Conservation (phyloP, 768 basidiomycete genomes). For the Mycena belliarum region DNA sequence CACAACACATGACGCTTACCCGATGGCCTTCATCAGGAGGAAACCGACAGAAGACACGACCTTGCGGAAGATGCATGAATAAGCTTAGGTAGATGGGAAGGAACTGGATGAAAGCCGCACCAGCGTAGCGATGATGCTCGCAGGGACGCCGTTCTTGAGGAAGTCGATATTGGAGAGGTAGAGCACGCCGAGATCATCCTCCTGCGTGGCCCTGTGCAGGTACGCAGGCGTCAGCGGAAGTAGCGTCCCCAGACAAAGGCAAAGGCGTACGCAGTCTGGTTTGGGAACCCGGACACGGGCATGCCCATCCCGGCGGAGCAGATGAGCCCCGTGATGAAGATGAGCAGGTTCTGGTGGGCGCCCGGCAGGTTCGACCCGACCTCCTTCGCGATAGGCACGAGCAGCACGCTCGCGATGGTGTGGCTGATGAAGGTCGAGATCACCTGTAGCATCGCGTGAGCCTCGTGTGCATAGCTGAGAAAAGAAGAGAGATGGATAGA, state of each 20-base stretch:
- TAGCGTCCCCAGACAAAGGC: too few relatives aligned
- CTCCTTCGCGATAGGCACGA: slow-evolving; percentile 95
- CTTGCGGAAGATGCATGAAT: slow-evolving; percentile 36
- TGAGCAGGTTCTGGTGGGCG: slow-evolving; percentile 76
- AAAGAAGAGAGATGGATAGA: slow-evolving; percentile 36
- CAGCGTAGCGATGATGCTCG: slow-evolving; percentile 85
- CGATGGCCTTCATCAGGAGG: slow-evolving; percentile 68
- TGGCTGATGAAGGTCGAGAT: slow-evolving; percentile 97
- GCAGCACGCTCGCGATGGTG: slow-evolving; percentile 92
- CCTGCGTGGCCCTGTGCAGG: slow-evolving; percentile 74
- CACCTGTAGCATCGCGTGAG: slow-evolving; percentile 42
- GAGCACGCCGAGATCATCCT: slow-evolving; percentile 89
- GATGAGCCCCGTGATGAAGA: slow-evolving; percentile 90
- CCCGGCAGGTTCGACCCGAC: slow-evolving; percentile 78
- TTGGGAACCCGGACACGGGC: slow-evolving; percentile 98
- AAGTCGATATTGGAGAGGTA: slow-evolving; percentile 89
- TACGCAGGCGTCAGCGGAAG: background rate
- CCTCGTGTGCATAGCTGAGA: slow-evolving; percentile 1
- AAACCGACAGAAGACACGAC: slow-evolving; percentile 87
- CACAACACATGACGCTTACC: slow-evolving; percentile 53
- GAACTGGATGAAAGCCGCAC: slow-evolving; percentile 46
- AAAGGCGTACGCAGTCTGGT: slow-evolving; percentile 85
- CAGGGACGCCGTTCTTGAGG: slow-evolving; percentile 90
- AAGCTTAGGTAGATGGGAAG: slow-evolving; percentile 2
- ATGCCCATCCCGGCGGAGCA: slow-evolving; percentile 98